A percentile compares a stretch with the other conserved stretches of the same genome.
These are phyloP conservation scores for Platanthera guangdongensis DNA, from an alignment of 106 monocot species.

Conservation along the genomic window DNA sequence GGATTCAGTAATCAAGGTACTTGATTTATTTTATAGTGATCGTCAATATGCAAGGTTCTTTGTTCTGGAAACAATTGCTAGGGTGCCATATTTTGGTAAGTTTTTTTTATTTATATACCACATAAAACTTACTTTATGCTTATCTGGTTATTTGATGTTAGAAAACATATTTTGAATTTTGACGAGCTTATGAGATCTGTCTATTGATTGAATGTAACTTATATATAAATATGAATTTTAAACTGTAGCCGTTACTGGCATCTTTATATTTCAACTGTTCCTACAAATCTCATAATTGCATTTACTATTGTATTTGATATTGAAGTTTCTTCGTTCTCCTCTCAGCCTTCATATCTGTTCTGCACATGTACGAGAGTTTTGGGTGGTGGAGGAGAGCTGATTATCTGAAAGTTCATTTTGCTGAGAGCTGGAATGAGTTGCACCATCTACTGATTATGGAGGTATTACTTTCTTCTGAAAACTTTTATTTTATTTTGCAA, in stretches of 20 bases:
- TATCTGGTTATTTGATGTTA: not conserved
- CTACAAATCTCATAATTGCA: not conserved
- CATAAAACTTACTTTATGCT: not conserved
- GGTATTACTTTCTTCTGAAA: constrained; percentile 25
- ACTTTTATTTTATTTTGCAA: not conserved
- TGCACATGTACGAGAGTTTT: constrained; percentile 95
- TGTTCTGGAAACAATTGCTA: constrained; percentile 95
- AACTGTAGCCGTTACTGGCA: not conserved
- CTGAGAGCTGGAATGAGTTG: constrained; percentile 95
- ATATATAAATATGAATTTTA: too few species aligned
- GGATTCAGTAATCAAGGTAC: constrained; percentile 71
- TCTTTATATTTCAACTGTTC: not conserved
- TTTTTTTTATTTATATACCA: not conserved
- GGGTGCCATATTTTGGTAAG: constrained; percentile 97
- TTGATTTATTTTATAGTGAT: constrained; percentile 70
- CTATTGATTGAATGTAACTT: too few species aligned
- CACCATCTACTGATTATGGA: constrained; percentile 99
- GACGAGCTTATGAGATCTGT: too few species aligned
- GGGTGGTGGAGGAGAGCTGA: constrained; percentile 99
- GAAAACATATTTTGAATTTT: not conserved
- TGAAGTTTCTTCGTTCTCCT: not conserved
- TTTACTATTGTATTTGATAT: not conserved
- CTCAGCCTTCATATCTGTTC: constrained; percentile 92
- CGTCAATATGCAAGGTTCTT: constrained; percentile 88
- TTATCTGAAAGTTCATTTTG: constrained; percentile 99